Percentiles rank a stretch among this genome's conserved stretches.
These are phyloP conservation scores for Hypholoma sublateritium DNA, from an alignment of 768 basidiomycete species.

Conservation along the genomic window DNA sequence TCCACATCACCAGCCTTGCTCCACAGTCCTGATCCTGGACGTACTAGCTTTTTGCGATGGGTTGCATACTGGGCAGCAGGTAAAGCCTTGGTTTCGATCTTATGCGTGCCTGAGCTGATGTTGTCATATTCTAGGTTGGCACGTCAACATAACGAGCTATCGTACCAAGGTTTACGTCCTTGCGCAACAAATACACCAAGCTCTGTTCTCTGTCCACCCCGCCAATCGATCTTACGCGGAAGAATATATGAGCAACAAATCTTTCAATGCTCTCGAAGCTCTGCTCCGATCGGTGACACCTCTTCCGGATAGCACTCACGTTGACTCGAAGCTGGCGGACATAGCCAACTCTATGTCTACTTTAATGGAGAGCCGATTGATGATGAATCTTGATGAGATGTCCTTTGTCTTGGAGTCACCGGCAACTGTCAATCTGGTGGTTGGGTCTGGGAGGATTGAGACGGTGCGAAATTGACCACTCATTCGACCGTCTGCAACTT, in stretches of 20 bases:
- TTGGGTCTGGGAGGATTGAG: constrained; percentile 18
- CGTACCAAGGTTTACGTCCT: constrained; percentile 14
- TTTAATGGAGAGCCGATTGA: constrained; percentile 13
- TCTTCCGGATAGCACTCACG: background rate
- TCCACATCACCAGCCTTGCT: background rate
- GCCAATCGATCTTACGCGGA: constrained; percentile 16
- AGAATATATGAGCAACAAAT: constrained; percentile 7
- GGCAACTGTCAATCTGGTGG: constrained; percentile 15
- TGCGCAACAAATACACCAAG: constrained; percentile 13
- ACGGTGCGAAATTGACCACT: constrained; percentile 8
- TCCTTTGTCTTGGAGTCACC: constrained; percentile 16
- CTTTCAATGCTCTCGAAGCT: constrained; percentile 10
- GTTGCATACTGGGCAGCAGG: constrained; percentile 28
- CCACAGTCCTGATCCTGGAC: too few relatives aligned
- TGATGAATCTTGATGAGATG: constrained; percentile 14
- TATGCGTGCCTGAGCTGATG: background rate
- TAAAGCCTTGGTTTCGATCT: background rate
- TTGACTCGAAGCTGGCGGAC: constrained; percentile 9
- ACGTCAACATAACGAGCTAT: constrained; percentile 19
- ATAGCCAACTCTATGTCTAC: constrained; percentile 1
- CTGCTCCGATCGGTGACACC: constrained; percentile 18
- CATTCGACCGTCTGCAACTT: background rate
- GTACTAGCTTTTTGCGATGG: constrained; percentile 21
- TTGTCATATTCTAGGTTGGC: constrained; percentile 12
- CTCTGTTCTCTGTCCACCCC: constrained; percentile 3